Evolutionary conservation across 345 rosid species (phyloP).

Genomic region (Acer yangbiense): DNA sequence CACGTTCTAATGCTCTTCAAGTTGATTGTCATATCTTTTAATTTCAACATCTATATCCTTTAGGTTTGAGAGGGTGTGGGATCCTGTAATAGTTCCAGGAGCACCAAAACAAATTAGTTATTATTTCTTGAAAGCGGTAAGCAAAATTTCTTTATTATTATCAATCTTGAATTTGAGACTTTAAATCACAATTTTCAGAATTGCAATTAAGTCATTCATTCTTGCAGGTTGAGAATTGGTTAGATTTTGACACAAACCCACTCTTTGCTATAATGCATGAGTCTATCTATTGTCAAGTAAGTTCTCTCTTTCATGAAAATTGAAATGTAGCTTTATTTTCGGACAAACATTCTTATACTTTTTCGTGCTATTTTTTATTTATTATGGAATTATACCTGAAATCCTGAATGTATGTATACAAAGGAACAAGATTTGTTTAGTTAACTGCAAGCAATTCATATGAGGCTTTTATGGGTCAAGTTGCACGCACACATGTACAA

Average conservation of each 20-base stretch:
- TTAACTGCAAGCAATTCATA: not conserved
- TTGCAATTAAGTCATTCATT: conserved; percentile 17
- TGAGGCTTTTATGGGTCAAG: not conserved
- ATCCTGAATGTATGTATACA: too few species aligned
- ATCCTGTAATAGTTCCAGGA: conserved; percentile 78
- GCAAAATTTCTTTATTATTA: conserved; percentile 16
- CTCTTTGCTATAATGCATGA: conserved; percentile 85
- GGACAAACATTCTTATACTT: not conserved
- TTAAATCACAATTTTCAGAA: not conserved
- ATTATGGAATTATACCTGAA: not conserved
- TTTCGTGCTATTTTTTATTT: not conserved
- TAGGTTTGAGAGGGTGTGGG: conserved; percentile 96
- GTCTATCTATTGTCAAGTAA: conserved; percentile 86
- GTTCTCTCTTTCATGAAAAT: conserved; percentile 8
- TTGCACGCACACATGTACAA: not conserved
- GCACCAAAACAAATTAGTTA: conserved; percentile 64
- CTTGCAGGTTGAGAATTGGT: conserved; percentile 77
- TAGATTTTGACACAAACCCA: conserved; percentile 77
- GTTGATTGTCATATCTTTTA: not conserved
- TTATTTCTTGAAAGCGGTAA: conserved; percentile 79
- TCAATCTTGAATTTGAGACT: conserved; percentile 12
- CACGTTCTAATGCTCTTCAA: not conserved
- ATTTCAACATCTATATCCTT: conserved; percentile 9
- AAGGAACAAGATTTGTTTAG: not conserved
- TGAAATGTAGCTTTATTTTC: not conserved